Evolutionary conservation across 2,329 filamentous ascomycete genomes (phyloP), one percentile per base, ranked within the genome.

Genomic region (Diplodia sapinea): DNA sequence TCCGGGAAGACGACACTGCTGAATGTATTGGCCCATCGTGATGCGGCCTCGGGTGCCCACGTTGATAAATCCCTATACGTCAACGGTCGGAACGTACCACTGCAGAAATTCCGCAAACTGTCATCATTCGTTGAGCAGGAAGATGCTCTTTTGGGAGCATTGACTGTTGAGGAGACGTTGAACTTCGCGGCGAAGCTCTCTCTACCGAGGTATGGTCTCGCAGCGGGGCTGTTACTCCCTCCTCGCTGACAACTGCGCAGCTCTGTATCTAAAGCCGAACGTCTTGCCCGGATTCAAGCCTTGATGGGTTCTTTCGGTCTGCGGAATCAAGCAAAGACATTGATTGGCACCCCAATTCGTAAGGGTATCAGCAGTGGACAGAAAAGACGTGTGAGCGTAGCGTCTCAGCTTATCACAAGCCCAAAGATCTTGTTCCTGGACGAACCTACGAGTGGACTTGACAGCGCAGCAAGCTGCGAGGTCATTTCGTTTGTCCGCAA

Each of bases 351-450:
- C 0, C 91, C 92, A 0, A 90, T 95, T 70, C 86, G 88, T 12
- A 95, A 94, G 78, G 93, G 93, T 15, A 88, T 96, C 68, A 92
- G 89, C 70, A 93, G 93, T 59, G 93, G 92, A 1, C 92, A 96
- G 81, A 96, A 95, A 82, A 85, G 91, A 49, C 85, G 93, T 63
- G 84, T 94, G 8, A 91, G 91, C 71, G 89, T 96, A 5, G 92
- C 92, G 1, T 91, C 90, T 69, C 91, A 93, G 74, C 84, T 96
- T 43, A 91, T 96, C 73, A 94, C 92, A 1, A 88, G 86, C 68
- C 92, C 93, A 0, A 91, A 90, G 77, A 88, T 96, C 8, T 78
- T 96, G 29, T 95, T 96, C 74, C 80, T 96, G 38, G 91, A 95
- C 74, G 92, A 95, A 78, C 92, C 92, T 0, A 96, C 92, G 0